Percentiles rank a stretch among this genome's conserved stretches.
phyloP scores from a whole-genome alignment of 2,329 filamentous ascomycete genomes.

The Colletotrichum tamarilloi region DNA sequence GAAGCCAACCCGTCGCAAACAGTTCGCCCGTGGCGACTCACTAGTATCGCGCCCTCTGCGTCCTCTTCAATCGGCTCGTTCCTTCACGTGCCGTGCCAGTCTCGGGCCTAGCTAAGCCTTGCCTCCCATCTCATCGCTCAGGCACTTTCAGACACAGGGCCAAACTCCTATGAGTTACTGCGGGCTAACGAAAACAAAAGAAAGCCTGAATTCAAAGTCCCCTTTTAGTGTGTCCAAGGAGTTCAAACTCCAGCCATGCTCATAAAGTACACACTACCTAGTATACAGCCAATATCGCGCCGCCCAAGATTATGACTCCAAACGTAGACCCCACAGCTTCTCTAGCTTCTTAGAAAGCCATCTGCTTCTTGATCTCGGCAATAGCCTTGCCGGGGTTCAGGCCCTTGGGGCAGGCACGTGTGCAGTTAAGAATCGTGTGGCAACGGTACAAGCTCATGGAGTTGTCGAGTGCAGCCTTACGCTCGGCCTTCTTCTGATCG shows the following conservation, averaged over 20 bases:
- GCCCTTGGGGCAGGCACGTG: constrained; percentile 96
- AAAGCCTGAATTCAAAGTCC: constrained; percentile 35
- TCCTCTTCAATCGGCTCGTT: not conserved
- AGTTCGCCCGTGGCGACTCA: constrained; percentile 5
- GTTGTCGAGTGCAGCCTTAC: constrained; percentile 94
- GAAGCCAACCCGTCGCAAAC: constrained; percentile 9
- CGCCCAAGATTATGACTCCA: constrained; percentile 35
- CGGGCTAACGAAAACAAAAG: constrained; percentile 29
- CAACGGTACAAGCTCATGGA: constrained; percentile 99
- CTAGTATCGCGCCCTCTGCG: not conserved
- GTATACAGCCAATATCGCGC: constrained; percentile 36
- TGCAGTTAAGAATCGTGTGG: constrained; percentile 99
- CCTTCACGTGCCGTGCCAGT: not conserved
- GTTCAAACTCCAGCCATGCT: constrained; percentile 30
- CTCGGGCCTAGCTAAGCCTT: not conserved
- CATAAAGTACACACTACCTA: constrained; percentile 35
- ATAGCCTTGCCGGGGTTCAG: constrained; percentile 95
- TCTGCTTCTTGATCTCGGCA: constrained; percentile 98
- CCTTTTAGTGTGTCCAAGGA: constrained; percentile 35
- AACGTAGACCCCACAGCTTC: constrained; percentile 6
- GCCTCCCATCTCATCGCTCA: not conserved
- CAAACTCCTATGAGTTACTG: constrained; percentile 13
- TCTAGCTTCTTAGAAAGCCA: constrained; percentile 67
- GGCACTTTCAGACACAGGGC: constrained; percentile 14
- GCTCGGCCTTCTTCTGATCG: constrained; percentile 88